A percentile compares a stretch with the other conserved stretches of the same genome.
These are phyloP conservation scores for Colletotrichum tabaci DNA, from an alignment of 2,329 filamentous ascomycete species.

Conservation along the genomic window DNA sequence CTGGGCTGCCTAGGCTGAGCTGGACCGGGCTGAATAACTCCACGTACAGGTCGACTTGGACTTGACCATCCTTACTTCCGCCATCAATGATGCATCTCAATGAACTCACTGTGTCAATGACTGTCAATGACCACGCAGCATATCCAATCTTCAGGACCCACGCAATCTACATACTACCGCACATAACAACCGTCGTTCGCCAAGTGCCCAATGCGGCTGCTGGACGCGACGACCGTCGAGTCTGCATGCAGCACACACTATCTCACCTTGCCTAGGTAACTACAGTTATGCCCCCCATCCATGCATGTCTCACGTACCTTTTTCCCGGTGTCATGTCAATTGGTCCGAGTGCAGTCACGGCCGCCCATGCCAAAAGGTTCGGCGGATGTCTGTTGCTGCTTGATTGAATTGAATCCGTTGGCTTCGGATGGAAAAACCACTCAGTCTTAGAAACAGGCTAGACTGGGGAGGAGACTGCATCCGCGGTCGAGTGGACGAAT, in stretches of 20 bases:
- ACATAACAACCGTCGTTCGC: background rate
- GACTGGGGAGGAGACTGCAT: slow-evolving; percentile 7
- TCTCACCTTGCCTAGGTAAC: too few relatives aligned
- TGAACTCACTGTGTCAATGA: too few relatives aligned
- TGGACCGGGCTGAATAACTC: background rate
- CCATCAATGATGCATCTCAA: background rate
- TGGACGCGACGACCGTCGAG: background rate
- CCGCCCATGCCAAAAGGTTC: slow-evolving; percentile 12
- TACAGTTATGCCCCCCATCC: background rate
- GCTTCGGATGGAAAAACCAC: slow-evolving; percentile 30
- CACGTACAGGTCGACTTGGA: background rate
- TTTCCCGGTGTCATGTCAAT: slow-evolving; percentile 16
- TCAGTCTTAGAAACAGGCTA: slow-evolving; percentile 37
- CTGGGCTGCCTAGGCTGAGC: background rate
- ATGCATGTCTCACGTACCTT: slow-evolving; percentile 16
- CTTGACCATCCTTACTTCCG: background rate
- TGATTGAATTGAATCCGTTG: slow-evolving; percentile 14
- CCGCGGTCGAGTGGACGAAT: slow-evolving; percentile 11
- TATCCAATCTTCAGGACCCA: background rate
- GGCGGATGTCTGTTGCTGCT: slow-evolving; percentile 13
- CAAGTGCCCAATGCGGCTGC: background rate
- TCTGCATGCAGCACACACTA: background rate
- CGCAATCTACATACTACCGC: background rate
- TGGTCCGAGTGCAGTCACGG: slow-evolving; percentile 32
- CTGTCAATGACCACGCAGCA: background rate